Base-by-base conservation (phyloP, 352 stramenopile genomes). In the Aphanomyces stellatus region DNA sequence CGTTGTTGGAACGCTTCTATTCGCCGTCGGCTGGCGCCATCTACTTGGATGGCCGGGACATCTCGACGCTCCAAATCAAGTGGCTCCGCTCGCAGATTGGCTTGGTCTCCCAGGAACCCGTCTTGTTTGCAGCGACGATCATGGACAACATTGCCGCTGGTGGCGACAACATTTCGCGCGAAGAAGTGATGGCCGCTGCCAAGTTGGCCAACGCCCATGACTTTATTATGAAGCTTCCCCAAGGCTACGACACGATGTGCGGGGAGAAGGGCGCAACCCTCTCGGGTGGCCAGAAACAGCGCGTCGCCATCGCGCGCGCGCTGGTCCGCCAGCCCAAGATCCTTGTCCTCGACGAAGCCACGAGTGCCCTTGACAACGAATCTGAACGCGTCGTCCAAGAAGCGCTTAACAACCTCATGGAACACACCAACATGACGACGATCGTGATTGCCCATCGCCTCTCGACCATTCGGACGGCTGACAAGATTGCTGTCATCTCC, bases 271-370 rank as follows among this genome's bases (percentile, higher is more conserved):
- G 89, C 15, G 75, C 82, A 3, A 79, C 82, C 24, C 73, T 98
- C 5, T 97, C 85, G n/a, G 96, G 88, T 31, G 88, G 93, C 19
- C 85, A 97, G 78, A 93, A 92, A 60, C 88, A 98, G 71, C 65
- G 85, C 27, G 76, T 94, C 48, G 78, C 79, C 11, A 96, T 97
- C 63, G 85, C 85, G 13, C 76, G 92, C 42, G 90, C 88, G 1
- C 62, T 97, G 15, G 64, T 98, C 11, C 71, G 71, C 2, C 43
- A 73, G 24, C 71, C 71, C 10, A 71, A 72, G 33, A 73, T 91
- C 57, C 62, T 86, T 27, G 53, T 88, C 13, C 64, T 87, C 15
- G 85, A 93, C 69, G 90, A 96, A 71, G 85, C 88, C 1, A 96
- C 86, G 6, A 73, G 77, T 35, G 77, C 80, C 5, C 72, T 96